A percentile compares a stretch with the other conserved stretches of the same genome.
phyloP scores from a whole-genome alignment of 2,329 filamentous ascomycete species.

The Nectriaceae sp. region DNA sequence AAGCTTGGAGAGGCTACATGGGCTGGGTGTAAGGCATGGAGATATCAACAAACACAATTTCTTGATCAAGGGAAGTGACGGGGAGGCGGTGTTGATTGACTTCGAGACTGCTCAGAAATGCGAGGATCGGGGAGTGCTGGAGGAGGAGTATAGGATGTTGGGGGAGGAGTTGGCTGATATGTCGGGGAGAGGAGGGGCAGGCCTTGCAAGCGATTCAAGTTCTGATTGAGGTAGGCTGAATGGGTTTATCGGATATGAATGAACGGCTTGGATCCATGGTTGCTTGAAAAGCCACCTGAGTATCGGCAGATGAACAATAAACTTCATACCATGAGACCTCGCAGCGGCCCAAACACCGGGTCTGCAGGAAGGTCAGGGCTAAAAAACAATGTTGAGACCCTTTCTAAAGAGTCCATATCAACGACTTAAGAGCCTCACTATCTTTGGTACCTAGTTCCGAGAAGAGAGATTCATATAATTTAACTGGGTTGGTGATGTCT shows the following conservation, averaged over 20 bases:
- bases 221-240: slow-evolving; percentile 12
- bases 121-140: slow-evolving; percentile 18
- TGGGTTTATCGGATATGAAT: not conserved
- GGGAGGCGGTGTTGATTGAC: slow-evolving; percentile 31
- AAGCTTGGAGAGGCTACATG: slow-evolving; percentile 28
- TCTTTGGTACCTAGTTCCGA: too few species aligned
- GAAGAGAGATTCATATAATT: too few species aligned
- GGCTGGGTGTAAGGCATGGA: slow-evolving; percentile 34
- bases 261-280: too few species aligned
- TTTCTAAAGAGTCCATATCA: too few species aligned
- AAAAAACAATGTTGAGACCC: too few species aligned
- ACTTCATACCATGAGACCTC: too few species aligned
- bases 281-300: not conserved
- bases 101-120: slow-evolving; percentile 35
- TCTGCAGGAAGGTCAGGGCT: too few species aligned
- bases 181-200: slow-evolving; percentile 26
- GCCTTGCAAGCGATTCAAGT: slow-evolving; percentile 28
- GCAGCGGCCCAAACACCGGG: too few species aligned
- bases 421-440: too few species aligned
- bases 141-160: slow-evolving; percentile 25
- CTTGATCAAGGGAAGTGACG: slow-evolving; percentile 25
- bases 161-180: slow-evolving; percentile 25
- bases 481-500: too few species aligned
- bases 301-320: too few species aligned
- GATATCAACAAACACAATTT: slow-evolving; percentile 40